Conservation (phyloP, 306 rosid genomes). For the Rubus parviflorus region DNA sequence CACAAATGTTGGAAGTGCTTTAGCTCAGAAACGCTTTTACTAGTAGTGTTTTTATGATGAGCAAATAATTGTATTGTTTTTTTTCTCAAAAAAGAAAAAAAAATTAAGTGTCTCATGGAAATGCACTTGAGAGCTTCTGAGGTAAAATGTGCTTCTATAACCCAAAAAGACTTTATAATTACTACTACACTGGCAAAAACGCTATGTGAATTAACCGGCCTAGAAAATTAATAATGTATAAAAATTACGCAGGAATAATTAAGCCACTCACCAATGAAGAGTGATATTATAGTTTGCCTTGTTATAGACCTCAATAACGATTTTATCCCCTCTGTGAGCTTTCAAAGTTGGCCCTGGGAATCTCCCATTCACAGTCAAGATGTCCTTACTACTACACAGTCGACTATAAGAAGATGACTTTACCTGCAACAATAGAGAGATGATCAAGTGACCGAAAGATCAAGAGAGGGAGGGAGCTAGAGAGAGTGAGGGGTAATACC, state of each 20-base stretch:
- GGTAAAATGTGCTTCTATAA: too few relatives aligned
- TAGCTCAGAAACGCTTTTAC: background rate
- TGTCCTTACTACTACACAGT: constrained; percentile 53
- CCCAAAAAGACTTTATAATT: too few relatives aligned
- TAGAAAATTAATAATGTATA: background rate
- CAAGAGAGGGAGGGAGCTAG: background rate
- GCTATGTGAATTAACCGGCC: too few relatives aligned
- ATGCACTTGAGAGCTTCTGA: background rate
- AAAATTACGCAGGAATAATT: background rate
- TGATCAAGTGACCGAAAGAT: background rate
- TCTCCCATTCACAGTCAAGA: constrained; percentile 55
- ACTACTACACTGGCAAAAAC: too few relatives aligned
- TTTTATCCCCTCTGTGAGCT: constrained; percentile 48
- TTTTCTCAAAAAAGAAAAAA: too few relatives aligned
- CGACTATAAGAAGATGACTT: constrained; percentile 44
- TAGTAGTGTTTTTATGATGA: background rate
- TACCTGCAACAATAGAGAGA: constrained; percentile 30
- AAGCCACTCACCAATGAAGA: constrained; percentile 43
- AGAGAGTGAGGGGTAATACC: background rate
- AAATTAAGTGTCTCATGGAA: background rate
- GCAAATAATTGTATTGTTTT: background rate
- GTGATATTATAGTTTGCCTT: constrained; percentile 50
- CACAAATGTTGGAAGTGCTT: background rate
- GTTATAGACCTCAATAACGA: constrained; percentile 51
- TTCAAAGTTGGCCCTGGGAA: constrained; percentile 62